Evolutionary conservation across 108 stramenopile species (phyloP).

Genomic region (Mayamaea pseudoterrestris): DNA sequence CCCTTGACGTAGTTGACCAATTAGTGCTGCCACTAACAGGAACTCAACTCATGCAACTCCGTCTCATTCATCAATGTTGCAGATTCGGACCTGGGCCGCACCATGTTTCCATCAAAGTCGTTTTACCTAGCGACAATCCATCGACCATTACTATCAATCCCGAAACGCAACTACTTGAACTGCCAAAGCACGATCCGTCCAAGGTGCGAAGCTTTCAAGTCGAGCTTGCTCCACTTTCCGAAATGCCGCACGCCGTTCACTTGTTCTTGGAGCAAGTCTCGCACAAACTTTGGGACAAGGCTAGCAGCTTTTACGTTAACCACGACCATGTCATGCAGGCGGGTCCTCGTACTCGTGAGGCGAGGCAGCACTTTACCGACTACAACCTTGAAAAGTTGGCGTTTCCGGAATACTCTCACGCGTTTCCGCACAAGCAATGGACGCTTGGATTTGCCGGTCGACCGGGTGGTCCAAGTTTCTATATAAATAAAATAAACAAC

Average conservation of each 20-base stretch:
- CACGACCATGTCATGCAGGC: conserved; percentile 77
- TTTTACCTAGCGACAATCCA: conserved; percentile 7
- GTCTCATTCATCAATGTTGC: too few relatives aligned
- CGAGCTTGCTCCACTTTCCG: conserved; percentile 56
- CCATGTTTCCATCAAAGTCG: conserved; percentile 31
- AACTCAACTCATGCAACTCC: too few relatives aligned
- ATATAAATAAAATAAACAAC: conserved; percentile 84
- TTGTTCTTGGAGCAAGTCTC: conserved; percentile 77
- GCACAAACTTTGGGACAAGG: conserved; percentile 63
- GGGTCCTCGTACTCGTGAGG: conserved; percentile 35
- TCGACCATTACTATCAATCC: too few relatives aligned
- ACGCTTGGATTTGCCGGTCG: conserved; percentile 78
- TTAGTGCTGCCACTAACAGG: too few relatives aligned
- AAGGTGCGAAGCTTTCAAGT: conserved; percentile 24
- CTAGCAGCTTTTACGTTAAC: conserved; percentile 59
- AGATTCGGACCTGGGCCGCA: conserved; percentile 70
- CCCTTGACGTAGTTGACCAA: too few relatives aligned
- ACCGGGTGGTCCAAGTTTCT: conserved; percentile 88
- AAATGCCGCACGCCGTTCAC: conserved; percentile 75
- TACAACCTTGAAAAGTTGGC: conserved; percentile 28
- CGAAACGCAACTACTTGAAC: too few relatives aligned
- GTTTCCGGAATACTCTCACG: conserved; percentile 68
- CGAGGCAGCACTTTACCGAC: conserved; percentile 22
- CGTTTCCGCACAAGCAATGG: conserved; percentile 58
- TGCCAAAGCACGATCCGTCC: too few relatives aligned